Conservation (phyloP, 495 filamentous ascomycete genomes). For the Aspergillus wentii region DNA sequence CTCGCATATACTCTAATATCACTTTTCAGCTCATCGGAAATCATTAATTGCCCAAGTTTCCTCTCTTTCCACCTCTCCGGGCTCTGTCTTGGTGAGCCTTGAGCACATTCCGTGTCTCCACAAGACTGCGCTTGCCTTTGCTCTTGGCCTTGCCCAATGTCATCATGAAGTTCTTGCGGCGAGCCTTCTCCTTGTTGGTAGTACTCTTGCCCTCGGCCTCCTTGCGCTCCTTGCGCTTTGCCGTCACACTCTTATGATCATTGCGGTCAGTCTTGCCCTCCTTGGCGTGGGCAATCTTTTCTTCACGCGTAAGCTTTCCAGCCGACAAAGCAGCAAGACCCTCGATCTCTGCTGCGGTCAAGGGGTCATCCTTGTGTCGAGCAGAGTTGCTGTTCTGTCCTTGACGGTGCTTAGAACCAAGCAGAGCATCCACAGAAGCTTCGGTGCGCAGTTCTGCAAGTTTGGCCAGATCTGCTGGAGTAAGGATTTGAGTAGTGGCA, state of each 20-base stretch:
- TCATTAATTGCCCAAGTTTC: constrained; percentile 45
- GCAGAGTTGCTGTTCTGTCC: constrained; percentile 34
- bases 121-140: constrained; percentile 89
- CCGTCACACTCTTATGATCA: constrained; percentile 77
- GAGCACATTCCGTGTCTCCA: constrained; percentile 71
- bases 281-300: constrained; percentile 70
- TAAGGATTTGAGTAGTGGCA: constrained; percentile 84
- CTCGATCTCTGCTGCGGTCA: constrained; percentile 86
- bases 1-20: no score
- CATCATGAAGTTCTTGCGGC: constrained; percentile 98
- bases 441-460: constrained; percentile 77
- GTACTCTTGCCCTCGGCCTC: constrained; percentile 83
- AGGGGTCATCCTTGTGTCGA: constrained; percentile 72
- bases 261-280: constrained; percentile 68
- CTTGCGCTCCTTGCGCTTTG: constrained; percentile 78
- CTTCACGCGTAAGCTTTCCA: constrained; percentile 72
- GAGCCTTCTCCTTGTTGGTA: constrained; percentile 95
- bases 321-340: constrained; percentile 61
- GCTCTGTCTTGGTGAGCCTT: constrained; percentile 76
- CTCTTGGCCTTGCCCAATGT: constrained; percentile 88
- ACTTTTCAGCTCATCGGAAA: no score
- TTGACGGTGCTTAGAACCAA: constrained; percentile 40
- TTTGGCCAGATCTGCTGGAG: constrained; percentile 87
- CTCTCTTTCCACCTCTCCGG: constrained; percentile 79
- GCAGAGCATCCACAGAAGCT: constrained; percentile 60